Evolutionary conservation across 2,329 filamentous ascomycete genomes (phyloP).

Genomic region (Diatrype stigma): DNA sequence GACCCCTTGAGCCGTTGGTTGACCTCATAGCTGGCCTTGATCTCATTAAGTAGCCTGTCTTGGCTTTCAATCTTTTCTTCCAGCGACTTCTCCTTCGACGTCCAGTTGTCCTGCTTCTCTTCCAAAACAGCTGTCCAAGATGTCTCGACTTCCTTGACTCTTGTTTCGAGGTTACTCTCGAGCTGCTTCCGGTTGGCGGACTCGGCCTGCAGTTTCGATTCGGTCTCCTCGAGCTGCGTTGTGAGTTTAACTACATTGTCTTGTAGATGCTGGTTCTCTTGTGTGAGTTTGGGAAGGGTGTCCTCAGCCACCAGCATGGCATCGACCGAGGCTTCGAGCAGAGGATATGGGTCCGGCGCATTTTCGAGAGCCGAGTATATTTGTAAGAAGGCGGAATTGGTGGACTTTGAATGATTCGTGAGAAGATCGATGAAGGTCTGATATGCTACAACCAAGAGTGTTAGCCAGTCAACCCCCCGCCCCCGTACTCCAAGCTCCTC

Average conservation of each 20-base stretch:
- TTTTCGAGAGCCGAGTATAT: slow-evolving; percentile 92
- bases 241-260: slow-evolving; percentile 71
- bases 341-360: slow-evolving; percentile 90
- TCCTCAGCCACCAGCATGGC: slow-evolving; percentile 90
- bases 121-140: slow-evolving; percentile 87
- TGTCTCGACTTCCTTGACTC: slow-evolving; percentile 82
- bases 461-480: not conserved
- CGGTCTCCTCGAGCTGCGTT: slow-evolving; percentile 75
- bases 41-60: slow-evolving; percentile 84
- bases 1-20: slow-evolving; percentile 80
- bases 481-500: slow-evolving; percentile 7
- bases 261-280: slow-evolving; percentile 86
- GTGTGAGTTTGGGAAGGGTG: slow-evolving; percentile 81
- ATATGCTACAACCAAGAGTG: slow-evolving; percentile 59
- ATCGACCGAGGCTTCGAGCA: slow-evolving; percentile 94
- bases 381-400: slow-evolving; percentile 89
- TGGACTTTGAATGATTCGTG: slow-evolving; percentile 91
- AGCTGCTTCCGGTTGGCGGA: slow-evolving; percentile 66
- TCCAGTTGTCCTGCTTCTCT: slow-evolving; percentile 96
- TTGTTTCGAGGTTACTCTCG: slow-evolving; percentile 71
- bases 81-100: slow-evolving; percentile 81
- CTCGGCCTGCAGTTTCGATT: slow-evolving; percentile 76
- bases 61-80: slow-evolving; percentile 95
- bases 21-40: slow-evolving; percentile 96
- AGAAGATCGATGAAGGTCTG: slow-evolving; percentile 96